Percentiles rank a stretch among this genome's conserved stretches.
Evolutionary conservation across 1,284 basidiomycete species (phyloP).

Genomic region (Hymenochaete sp.): DNA sequence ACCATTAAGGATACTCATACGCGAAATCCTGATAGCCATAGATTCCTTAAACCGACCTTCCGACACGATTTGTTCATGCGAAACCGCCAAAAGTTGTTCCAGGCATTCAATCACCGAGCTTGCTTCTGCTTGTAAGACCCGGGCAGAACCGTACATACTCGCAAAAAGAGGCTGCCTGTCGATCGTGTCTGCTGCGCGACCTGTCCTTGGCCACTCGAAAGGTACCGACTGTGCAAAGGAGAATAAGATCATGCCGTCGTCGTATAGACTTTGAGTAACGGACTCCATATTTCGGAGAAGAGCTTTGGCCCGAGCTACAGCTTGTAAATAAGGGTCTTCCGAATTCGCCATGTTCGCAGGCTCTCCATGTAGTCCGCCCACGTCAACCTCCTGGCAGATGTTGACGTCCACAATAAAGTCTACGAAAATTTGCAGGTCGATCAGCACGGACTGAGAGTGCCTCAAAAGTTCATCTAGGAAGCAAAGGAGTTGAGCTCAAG

Average conservation of each 20-base stretch:
- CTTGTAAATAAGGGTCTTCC: constrained; percentile 47
- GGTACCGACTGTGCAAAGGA: constrained; percentile 45
- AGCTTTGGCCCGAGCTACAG: constrained; percentile 54
- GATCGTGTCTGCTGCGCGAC: constrained; percentile 14
- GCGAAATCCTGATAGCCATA: constrained; percentile 65
- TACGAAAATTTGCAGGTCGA: constrained; percentile 48
- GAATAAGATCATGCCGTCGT: constrained; percentile 54
- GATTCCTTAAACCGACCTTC: constrained; percentile 62
- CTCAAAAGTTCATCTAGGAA: constrained; percentile 11
- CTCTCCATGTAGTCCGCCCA: constrained; percentile 55
- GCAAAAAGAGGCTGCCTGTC: constrained; percentile 33
- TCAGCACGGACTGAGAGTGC: constrained; percentile 36
- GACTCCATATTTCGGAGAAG: constrained; percentile 64
- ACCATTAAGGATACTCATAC: constrained; percentile 49
- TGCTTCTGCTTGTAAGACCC: constrained; percentile 10
- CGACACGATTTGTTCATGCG: constrained; percentile 30
- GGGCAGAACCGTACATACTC: constrained; percentile 7
- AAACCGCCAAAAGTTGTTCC: constrained; percentile 9
- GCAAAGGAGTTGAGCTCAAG: background rate
- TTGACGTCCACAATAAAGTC: constrained; percentile 57
- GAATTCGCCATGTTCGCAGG: constrained; percentile 33
- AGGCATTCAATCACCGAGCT: constrained; percentile 6
- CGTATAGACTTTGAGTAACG: constrained; percentile 60
- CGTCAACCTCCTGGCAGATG: constrained; percentile 66
- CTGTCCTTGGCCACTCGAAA: constrained; percentile 28